Conservation (phyloP, 2,329 filamentous ascomycete genomes). For the Aspergillus flavus region DNA sequence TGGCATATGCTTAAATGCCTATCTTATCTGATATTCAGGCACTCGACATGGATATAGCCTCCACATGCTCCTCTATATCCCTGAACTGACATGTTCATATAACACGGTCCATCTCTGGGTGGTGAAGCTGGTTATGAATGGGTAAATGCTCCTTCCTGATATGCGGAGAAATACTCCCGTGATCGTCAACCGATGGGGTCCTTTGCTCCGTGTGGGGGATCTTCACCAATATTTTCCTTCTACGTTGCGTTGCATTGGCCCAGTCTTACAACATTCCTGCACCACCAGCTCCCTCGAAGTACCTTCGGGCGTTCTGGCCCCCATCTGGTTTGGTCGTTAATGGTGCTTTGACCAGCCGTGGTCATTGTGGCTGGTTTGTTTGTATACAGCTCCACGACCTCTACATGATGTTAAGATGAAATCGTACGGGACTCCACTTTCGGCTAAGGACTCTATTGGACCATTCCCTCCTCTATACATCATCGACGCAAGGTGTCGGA, state of each 20-base stretch:
- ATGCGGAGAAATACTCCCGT: constrained; percentile 19
- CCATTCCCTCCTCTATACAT: neutral
- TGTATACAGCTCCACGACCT: neutral
- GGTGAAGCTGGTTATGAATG: too few species aligned
- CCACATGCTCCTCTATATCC: neutral
- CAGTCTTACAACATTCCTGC: neutral
- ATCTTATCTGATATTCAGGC: neutral
- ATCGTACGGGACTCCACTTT: neutral
- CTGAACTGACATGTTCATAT: neutral
- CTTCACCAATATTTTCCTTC: constrained; percentile 2
- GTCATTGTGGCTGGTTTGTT: neutral
- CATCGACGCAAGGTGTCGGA: neutral
- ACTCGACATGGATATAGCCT: neutral
- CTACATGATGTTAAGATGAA: constrained; percentile 5
- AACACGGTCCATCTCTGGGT: neutral
- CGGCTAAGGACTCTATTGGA: neutral
- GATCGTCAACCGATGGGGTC: constrained; percentile 1
- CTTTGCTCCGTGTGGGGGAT: constrained; percentile 13
- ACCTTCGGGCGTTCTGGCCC: neutral
- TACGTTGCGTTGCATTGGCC: neutral
- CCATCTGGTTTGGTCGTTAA: neutral
- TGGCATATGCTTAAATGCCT: neutral
- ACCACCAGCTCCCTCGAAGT: neutral
- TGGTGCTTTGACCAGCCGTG: neutral
- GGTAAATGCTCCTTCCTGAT: neutral